Base-by-base conservation (phyloP, 1,139 yeast genomes). In the Arxiozyma slooffiae region DNA sequence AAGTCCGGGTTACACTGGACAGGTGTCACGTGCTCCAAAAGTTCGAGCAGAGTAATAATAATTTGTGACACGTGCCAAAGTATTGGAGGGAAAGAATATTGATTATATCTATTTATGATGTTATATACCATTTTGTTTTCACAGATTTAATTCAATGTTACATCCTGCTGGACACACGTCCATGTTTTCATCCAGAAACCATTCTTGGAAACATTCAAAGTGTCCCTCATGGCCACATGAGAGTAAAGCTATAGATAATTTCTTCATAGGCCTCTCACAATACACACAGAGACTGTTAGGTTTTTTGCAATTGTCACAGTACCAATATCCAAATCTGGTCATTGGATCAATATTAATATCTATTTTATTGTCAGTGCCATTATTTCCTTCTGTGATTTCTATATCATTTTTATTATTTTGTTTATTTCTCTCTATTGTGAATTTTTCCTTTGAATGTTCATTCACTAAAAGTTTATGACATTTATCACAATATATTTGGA, bases 151-250 rank as follows among this genome's bases (percentile, higher is more conserved):
- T 23, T 48, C 43, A 16, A 48, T 48, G 26, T 40, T 22, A 51
- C 95, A 85, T 0, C 95, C 95, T 7, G 82, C 82, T 1, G 97
- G 97, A 63, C 97, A 90, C 51, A 80, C 87, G 3, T 68, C 60
- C 72, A 83, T 81, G 24, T 71, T 75, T 30, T 78, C 84, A 1
- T 74, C 80, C 38, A 82, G 68, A 61, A 86, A 81, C 97, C 97
- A 90, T 47, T 78, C 76, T 53, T 75, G 74, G 61, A 89, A 72
- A 69, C 98, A 92, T 4, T 80, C 81, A 61, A 80, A 81, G 67
- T 92, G 98, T 1, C 95, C 90, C 50, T 82, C 75, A 66, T 92
- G 97, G 0, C 97, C 97, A 71, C 97, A 92, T 45, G 72, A 76
- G 49, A 86, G 68, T 22, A 82, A 71, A n/a, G 80, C 80, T 23